phyloP scores from a whole-genome alignment of 306 rosid species.

The Herpetospermum pedunculosum region DNA sequence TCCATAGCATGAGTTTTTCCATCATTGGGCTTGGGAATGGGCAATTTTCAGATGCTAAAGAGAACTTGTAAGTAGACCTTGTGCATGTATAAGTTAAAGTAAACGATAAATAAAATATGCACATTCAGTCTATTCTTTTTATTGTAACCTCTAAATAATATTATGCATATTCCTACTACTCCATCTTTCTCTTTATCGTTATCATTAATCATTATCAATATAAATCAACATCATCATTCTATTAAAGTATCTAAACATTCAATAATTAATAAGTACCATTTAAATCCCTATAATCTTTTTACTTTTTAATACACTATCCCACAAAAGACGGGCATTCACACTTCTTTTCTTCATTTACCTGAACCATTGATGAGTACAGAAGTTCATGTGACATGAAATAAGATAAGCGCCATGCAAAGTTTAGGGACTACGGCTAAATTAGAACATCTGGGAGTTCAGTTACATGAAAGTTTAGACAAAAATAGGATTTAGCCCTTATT shows the following conservation, averaged over 20 bases:
- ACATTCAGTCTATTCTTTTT: not conserved
- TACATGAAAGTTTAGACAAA: not conserved
- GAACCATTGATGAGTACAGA: not conserved
- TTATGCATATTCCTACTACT: not conserved
- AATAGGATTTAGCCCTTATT: not conserved
- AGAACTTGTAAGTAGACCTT: not conserved
- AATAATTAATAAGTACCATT: not conserved
- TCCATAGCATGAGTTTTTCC: not conserved
- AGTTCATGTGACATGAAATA: not conserved
- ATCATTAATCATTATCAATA: not conserved
- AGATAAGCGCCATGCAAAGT: not conserved
- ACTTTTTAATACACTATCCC: not conserved
- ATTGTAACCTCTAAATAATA: not conserved
- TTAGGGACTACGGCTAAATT: not conserved
- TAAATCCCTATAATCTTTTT: not conserved
- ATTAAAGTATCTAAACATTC: not conserved
- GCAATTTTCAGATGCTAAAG: not conserved
- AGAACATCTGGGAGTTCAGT: not conserved
- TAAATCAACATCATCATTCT: not conserved
- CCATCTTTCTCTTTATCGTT: not conserved
- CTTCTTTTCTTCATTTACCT: not conserved
- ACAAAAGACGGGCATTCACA: not conserved
- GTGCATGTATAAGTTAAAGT: not conserved
- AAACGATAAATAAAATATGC: not conserved
- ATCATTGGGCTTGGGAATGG: constrained; percentile 2